Base-by-base conservation (phyloP, 139 green algal species). In the Zygnema circumcarinatum region DNA sequence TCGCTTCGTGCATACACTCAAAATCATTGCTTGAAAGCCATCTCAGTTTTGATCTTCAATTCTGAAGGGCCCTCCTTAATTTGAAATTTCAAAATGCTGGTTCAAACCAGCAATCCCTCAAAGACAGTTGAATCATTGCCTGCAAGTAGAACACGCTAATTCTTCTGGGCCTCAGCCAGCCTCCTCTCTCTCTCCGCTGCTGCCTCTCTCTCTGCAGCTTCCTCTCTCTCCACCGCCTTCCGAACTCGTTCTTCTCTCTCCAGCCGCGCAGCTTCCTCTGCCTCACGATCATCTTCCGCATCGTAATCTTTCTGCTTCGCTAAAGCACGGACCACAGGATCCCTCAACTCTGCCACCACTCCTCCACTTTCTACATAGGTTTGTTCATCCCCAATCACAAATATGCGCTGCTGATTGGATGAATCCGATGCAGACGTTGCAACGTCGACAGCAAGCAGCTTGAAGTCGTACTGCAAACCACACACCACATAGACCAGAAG, bases 391-490 rank as follows among this genome's bases (percentile, higher is more conserved):
- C 88, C 88, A 2, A 79, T 62, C 2, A 92, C 33, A 56, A 76
- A 92, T 29, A 92, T 80, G 16, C 86, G 31, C 68, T 83, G 41
- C 3, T 92, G 76, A 53, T 62, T 40, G 7, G 7, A 7, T 62
- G 47, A 62, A 33, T 25, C 47, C 2, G 54, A 76, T 52, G 2
- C 62, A 2, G 86, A 84, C 2, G 87, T 81, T 2, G 87, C 74
- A 3, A 92, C 88, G 33, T 92, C 88, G 2, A 92, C 41, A 2
- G 88, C 88, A 2, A 92, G 39, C 33, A 92, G 67, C 88, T 92
- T 92, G 87, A 92, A 92, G 41, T 92, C 47, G 47, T 92, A 92
- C 88, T 90, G 82, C 82, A 88, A 81, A n/a, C n/a, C n/a, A n/a
- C n/a, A n/a, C n/a, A n/a, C n/a, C 25, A 56, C 29, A 81, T 56